Evolutionary conservation across 2,329 filamentous ascomycete species (phyloP), one percentile per base, ranked within the genome.

Genomic region (Geosmithia morbida): DNA sequence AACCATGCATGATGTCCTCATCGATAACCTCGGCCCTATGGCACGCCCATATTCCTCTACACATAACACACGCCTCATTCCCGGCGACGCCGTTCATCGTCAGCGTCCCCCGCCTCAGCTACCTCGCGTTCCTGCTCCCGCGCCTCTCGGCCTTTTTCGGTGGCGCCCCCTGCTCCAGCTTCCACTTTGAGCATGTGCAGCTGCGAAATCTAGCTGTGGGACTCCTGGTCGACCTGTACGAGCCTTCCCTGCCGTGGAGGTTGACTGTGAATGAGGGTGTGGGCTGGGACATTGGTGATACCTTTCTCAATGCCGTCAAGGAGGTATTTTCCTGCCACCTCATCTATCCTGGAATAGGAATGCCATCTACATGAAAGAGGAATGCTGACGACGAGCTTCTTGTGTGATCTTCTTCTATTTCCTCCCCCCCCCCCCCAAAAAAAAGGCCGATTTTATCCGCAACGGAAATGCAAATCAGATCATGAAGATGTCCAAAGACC

Each of bases 391-490:
- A n/a, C n/a, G n/a, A n/a, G n/a, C n/a, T n/a, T n/a, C n/a, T n/a
- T n/a, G n/a, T n/a, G n/a, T n/a, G n/a, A n/a, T n/a, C n/a, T n/a
- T n/a, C n/a, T n/a, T n/a, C n/a, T n/a, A n/a, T n/a, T n/a, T n/a
- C n/a, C n/a, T n/a, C n/a, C n/a, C n/a, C n/a, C n/a, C n/a, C n/a
- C n/a, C 29, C 29, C 7, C 7, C 29, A 7, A 5, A 41, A 7
- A 11, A 37, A 48, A 79, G 72, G 88, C 89, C 29, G 88, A 95
- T 63, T 94, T 88, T 55, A 70, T 94, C 46, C 79, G 89, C 46
- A 90, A 92, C 55, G 87, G 88, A 43, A 92, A 85, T 47, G 87
- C 87, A 16, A 88, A 90, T 60, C 83, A 85, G 51, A 89, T 94
- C 57, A 94, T 95, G 87, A 83, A 81, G 47, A 69, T 96, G 57